These are phyloP conservation scores for Aspergillus ustus DNA, from an alignment of 2,329 filamentous ascomycete genomes.

Conservation along the genomic window DNA sequence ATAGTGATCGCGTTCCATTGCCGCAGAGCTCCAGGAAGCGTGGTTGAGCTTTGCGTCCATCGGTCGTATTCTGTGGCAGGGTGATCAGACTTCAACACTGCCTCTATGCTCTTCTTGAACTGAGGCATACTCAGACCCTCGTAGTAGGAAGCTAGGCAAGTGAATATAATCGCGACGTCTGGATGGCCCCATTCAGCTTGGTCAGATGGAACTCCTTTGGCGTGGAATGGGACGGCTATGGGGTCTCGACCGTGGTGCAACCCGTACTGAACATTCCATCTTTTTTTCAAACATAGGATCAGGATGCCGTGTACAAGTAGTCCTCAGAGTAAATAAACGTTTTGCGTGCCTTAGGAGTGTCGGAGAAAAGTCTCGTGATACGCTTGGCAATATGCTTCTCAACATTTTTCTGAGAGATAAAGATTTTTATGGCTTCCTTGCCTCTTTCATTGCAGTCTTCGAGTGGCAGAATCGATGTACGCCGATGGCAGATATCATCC, in stretches of 20 bases:
- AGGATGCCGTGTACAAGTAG: constrained; percentile 66
- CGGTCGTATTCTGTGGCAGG: constrained; percentile 60
- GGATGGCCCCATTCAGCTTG: constrained; percentile 71
- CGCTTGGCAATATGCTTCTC: constrained; percentile 18
- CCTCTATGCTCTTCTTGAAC: constrained; percentile 54
- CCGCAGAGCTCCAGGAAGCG: constrained; percentile 52
- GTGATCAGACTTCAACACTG: constrained; percentile 61
- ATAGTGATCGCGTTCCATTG: constrained; percentile 64
- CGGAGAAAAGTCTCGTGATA: constrained; percentile 37
- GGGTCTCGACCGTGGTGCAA: constrained; percentile 55
- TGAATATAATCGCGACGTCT: constrained; percentile 68
- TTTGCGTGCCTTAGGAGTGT: constrained; percentile 33
- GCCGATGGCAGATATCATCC: constrained; percentile 45
- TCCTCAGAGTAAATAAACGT: constrained; percentile 65
- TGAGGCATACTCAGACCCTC: constrained; percentile 57
- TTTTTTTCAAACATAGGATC: constrained; percentile 62
- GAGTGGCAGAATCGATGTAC: constrained; percentile 35
- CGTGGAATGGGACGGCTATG: constrained; percentile 67
- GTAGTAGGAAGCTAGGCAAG: constrained; percentile 71
- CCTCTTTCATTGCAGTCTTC: constrained; percentile 16
- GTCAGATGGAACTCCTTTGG: constrained; percentile 67
- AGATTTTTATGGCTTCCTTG: constrained; percentile 33
- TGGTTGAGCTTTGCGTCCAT: constrained; percentile 48
- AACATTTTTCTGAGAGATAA: constrained; percentile 37
- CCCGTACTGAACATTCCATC: constrained; percentile 71